Conservation (phyloP, 495 filamentous ascomycete genomes). For the Thermochaetoides thermophila region DNA sequence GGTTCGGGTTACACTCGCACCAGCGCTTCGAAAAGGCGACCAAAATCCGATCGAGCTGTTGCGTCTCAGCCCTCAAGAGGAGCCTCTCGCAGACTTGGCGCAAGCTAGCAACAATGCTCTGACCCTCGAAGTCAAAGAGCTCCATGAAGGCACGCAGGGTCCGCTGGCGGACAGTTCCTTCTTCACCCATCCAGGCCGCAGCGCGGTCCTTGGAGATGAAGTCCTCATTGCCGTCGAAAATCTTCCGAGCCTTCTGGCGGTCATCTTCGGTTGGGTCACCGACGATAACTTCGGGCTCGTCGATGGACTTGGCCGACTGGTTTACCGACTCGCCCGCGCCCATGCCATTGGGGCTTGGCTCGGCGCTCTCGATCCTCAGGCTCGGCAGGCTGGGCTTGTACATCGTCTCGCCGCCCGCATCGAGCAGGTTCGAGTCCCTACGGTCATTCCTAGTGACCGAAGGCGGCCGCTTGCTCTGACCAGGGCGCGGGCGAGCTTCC, state of each 20-base stretch:
- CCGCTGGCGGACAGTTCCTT: conserved; percentile 46
- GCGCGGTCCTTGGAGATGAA: conserved; percentile 62
- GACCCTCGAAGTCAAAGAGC: conserved; percentile 70
- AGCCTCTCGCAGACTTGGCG: conserved; percentile 68
- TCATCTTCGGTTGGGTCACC: conserved; percentile 48
- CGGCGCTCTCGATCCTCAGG: conserved; percentile 19
- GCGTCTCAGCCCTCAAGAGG: conserved; percentile 82
- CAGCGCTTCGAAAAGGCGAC: conserved; percentile 76
- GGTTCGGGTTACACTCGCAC: conserved; percentile 87
- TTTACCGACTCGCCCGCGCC: conserved; percentile 1
- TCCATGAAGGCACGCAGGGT: conserved; percentile 79
- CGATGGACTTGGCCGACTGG: conserved; percentile 21
- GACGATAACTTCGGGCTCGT: conserved; percentile 33
- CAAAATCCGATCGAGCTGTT: conserved; percentile 90
- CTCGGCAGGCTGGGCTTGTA: conserved; percentile 32
- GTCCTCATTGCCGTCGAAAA: conserved; percentile 76
- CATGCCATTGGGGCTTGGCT: conserved; percentile 13
- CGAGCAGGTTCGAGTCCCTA: conserved; percentile 20
- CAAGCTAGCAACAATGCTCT: conserved; percentile 67
- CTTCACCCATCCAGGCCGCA: conserved; percentile 79
- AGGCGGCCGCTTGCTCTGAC: conserved; percentile 1
- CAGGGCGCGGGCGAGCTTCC: conserved; percentile 7
- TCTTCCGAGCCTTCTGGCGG: conserved; percentile 56
- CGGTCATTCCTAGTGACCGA: conserved; percentile 24
- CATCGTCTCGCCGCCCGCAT: conserved; percentile 26